Conservation (phyloP, 257 asterid species). For the Jasminum sambac region DNA sequence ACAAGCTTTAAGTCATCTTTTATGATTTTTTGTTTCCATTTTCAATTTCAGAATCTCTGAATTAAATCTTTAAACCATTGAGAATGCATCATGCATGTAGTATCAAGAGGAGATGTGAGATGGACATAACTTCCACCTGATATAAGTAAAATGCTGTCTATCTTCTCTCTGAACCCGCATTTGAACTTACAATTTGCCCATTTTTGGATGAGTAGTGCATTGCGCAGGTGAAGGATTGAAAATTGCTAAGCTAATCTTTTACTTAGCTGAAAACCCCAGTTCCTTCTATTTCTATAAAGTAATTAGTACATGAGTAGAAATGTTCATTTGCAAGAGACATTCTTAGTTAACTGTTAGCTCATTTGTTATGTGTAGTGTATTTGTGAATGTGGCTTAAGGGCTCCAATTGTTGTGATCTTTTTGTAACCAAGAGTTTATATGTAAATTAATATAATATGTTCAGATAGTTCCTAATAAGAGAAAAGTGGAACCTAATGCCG, state of each 20-base stretch:
- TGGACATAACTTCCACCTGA: neutral
- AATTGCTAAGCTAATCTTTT: neutral
- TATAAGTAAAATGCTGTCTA: neutral
- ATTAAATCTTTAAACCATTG: neutral
- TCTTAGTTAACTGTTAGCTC: neutral
- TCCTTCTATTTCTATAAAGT: neutral
- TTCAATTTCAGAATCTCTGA: neutral
- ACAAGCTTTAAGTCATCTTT: neutral
- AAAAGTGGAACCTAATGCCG: neutral
- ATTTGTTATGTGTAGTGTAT: neutral
- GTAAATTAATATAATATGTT: neutral
- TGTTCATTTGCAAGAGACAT: constrained; percentile 1
- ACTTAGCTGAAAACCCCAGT: neutral
- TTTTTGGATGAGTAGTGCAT: neutral
- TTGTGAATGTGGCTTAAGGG: neutral
- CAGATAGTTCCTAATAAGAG: neutral
- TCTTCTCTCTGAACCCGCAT: neutral
- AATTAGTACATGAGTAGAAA: neutral
- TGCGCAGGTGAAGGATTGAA: neutral
- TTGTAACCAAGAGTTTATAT: neutral
- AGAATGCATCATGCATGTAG: neutral
- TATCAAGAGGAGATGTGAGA: neutral
- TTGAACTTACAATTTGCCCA: neutral
- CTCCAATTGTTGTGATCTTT: neutral
- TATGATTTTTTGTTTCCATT: neutral